phyloP scores from a whole-genome alignment of 441 rosid genomes.

The Jatropha podagrica region DNA sequence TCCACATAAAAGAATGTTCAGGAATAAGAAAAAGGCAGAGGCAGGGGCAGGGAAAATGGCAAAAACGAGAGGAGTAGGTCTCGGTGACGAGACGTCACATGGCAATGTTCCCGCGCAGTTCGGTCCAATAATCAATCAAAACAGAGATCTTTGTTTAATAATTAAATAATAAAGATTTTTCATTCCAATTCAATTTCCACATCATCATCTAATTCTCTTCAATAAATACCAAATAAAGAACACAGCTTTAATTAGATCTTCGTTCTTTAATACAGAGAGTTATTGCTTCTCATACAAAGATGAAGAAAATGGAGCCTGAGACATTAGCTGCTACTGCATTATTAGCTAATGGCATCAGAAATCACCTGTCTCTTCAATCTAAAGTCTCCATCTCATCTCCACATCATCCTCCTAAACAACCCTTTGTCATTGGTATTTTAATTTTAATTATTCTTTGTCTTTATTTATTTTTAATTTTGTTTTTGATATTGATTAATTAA shows the following conservation, averaged over 20 bases:
- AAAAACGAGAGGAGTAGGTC: too few relatives aligned
- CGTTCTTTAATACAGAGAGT: neutral
- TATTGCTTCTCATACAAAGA: neutral
- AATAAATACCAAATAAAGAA: neutral
- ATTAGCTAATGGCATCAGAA: constrained; percentile 30
- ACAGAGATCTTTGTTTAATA: neutral
- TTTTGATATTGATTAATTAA: neutral
- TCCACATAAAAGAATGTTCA: too few relatives aligned
- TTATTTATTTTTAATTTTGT: neutral
- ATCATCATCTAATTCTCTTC: too few relatives aligned
- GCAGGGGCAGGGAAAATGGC: too few relatives aligned
- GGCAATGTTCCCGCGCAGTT: neutral
- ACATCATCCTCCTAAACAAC: constrained; percentile 45
- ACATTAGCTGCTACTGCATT: neutral
- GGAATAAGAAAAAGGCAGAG: too few relatives aligned
- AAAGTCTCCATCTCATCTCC: constrained; percentile 27
- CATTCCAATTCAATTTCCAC: too few relatives aligned
- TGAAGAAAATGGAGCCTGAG: constrained; percentile 34
- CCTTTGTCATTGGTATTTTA: constrained; percentile 65
- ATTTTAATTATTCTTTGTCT: neutral
- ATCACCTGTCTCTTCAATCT: constrained; percentile 35
- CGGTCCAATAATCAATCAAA: neutral
- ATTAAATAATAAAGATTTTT: too few relatives aligned
- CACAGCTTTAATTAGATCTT: neutral
- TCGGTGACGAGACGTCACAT: neutral